Conservation (phyloP, 805 yeast genomes). For the Candida rishiriensis region DNA sequence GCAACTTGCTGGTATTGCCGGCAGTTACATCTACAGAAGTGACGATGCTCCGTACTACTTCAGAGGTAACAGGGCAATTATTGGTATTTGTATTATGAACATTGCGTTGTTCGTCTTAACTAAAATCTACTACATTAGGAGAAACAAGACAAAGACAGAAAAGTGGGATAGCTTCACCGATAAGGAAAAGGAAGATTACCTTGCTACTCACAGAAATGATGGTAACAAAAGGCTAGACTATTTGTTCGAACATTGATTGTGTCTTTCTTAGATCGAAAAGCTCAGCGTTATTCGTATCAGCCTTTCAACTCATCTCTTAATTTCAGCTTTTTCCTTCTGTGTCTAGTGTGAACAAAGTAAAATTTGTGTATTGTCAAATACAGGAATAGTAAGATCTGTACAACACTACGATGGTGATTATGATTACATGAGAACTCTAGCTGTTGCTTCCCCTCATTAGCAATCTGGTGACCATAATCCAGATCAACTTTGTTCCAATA, state of each 20-base stretch:
- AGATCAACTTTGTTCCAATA: too few species aligned
- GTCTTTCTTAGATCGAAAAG: too few species aligned
- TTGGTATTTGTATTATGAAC: conserved; percentile 31
- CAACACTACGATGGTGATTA: too few species aligned
- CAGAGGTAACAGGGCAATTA: conserved; percentile 44
- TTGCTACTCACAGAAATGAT: conserved; percentile 30
- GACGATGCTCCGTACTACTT: conserved; percentile 55
- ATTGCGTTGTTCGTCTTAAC: conserved; percentile 25
- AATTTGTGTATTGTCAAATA: too few species aligned
- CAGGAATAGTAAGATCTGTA: too few species aligned
- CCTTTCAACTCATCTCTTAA: too few species aligned
- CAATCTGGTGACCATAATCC: too few species aligned
- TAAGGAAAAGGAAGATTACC: conserved; percentile 45
- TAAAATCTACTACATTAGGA: conserved; percentile 43
- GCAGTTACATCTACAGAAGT: conserved; percentile 47
- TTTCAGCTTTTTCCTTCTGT: too few species aligned
- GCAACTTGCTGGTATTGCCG: conserved; percentile 47
- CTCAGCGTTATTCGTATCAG: too few species aligned
- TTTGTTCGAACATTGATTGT: conserved; percentile 11
- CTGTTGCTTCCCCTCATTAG: too few species aligned
- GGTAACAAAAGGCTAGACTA: conserved; percentile 55
- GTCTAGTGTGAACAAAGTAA: too few species aligned
- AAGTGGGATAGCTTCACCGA: conserved; percentile 44
- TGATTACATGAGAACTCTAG: too few species aligned
- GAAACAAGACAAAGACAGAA: conserved; percentile 31